Conservation (phyloP, 2,329 filamentous ascomycete species). For the Parafenestella ontariensis region DNA sequence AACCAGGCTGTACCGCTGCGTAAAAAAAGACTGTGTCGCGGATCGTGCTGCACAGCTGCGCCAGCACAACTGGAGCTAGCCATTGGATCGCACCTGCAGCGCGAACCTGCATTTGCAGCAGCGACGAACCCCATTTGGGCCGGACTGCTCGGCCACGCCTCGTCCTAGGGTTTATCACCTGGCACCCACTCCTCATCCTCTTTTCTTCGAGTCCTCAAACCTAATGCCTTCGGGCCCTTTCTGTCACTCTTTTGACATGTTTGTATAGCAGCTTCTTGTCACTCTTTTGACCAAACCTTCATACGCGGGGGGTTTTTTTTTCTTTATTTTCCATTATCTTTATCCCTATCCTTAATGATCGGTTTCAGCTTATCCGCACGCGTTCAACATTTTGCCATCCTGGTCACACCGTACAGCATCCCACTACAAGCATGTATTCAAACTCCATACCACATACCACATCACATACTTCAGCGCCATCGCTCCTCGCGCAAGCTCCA, state of each 20-base stretch:
- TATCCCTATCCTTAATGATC: slow-evolving; percentile 40
- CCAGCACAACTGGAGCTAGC: slow-evolving; percentile 24
- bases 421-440: slow-evolving; percentile 41
- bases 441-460: slow-evolving; percentile 29
- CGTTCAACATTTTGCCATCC: slow-evolving; percentile 28
- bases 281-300: slow-evolving; percentile 40
- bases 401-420: slow-evolving; percentile 26
- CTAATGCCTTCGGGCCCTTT: slow-evolving; percentile 45
- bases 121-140: slow-evolving; percentile 36
- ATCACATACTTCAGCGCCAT: slow-evolving; percentile 33
- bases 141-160: slow-evolving; percentile 25
- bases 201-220: slow-evolving; percentile 36
- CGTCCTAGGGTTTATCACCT: slow-evolving; percentile 39
- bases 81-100: slow-evolving; percentile 42
- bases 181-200: slow-evolving; percentile 38
- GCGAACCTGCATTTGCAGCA: slow-evolving; percentile 44
- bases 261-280: slow-evolving; percentile 42
- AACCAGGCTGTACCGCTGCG: slow-evolving; percentile 19
- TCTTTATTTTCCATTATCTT: slow-evolving; percentile 23
- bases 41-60: slow-evolving; percentile 28
- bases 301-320: slow-evolving; percentile 29
- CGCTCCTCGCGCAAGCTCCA: slow-evolving; percentile 38
- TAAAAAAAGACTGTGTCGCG: slow-evolving; percentile 20
- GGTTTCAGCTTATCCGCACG: slow-evolving; percentile 31
- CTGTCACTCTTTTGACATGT: slow-evolving; percentile 47